These are phyloP conservation scores for Suillus clintonianus DNA, from an alignment of 768 basidiomycete genomes.

Conservation along the genomic window DNA sequence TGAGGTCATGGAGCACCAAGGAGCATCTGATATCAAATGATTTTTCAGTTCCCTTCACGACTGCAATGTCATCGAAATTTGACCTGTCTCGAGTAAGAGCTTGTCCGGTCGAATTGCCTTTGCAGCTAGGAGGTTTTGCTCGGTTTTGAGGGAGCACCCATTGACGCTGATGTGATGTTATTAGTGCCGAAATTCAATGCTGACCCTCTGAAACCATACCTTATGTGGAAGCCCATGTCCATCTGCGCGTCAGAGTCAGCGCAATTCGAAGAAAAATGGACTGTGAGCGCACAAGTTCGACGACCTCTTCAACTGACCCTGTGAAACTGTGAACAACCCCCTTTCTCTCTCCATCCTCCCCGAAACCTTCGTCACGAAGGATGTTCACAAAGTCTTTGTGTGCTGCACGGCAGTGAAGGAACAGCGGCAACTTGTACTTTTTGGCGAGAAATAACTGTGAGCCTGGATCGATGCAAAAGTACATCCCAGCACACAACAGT, in stretches of 20 bases:
- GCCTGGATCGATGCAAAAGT: constrained; percentile 25
- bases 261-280: not conserved
- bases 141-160: constrained; percentile 77
- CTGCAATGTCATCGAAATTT: constrained; percentile 5
- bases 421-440: constrained; percentile 72
- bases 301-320: constrained; percentile 60
- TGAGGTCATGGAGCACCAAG: constrained; percentile 72
- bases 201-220: constrained; percentile 30
- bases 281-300: constrained; percentile 55
- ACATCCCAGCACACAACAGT: not conserved
- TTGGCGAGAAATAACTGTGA: constrained; percentile 67
- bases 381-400: constrained; percentile 69
- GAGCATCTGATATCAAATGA: constrained; percentile 50
- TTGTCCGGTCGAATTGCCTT: constrained; percentile 57
- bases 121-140: constrained; percentile 57
- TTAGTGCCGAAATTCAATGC: not conserved
- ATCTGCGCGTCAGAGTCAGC: constrained; percentile 43
- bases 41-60: not conserved
- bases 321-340: constrained; percentile 88
- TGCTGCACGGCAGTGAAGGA: constrained; percentile 80
- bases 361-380: constrained; percentile 66
- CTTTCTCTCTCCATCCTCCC: constrained; percentile 55
- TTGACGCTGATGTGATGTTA: constrained; percentile 49
- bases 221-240: constrained; percentile 71
- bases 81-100: constrained; percentile 78